Evolutionary conservation across 352 stramenopile species (phyloP), one percentile per base, ranked within the genome.

Genomic region (Pythium scleroteichum): DNA sequence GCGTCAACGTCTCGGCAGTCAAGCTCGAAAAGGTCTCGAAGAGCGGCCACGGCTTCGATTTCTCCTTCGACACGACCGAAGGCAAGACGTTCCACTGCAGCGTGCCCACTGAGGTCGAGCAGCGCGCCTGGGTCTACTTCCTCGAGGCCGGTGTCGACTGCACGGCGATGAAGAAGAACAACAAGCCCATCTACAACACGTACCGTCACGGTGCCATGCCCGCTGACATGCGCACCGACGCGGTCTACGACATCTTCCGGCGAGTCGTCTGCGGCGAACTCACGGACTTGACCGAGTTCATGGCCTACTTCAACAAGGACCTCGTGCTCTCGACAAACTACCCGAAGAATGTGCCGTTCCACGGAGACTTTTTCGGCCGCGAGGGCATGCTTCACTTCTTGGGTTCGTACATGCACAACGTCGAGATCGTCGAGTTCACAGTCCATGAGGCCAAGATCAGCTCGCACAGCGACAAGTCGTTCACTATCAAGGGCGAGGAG

Each of bases 231-330:
- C 73, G 79, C 62, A 92, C 84, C 20, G 72, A 90, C 24, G 81
- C 83, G 46, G 81, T 75, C 13, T 95, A 94, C 57, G 84, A 92
- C n/a, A 22, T 90, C 17, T 93, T 85, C 59, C 75, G 75, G 3
- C 83, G 81, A 17, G 71, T 92, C 59, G 55, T 93, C 41, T 62
- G 71, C 24, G 82, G 79, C 32, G 82, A 95, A 20, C 48, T 77
- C 14, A 41, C 53, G 13, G 46, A 78, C 14, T 59, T 90, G 49
- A 84, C 70, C 24, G 85, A 95, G 33, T 67, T 94, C 41, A 54
- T 94, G 54, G 72, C 87, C 22, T 95, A 92, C 49, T 95, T 95
- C 54, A 95, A 94, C 72, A 95, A 95, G 73, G 87, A 96, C 38
- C 66, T 96, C 13, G 87, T 96, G 27, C 92, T 96, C 54, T 84